Evolutionary conservation across 257 asterid species (phyloP), one percentile per base, ranked within the genome.

Genomic region (Gentiana straminea): DNA sequence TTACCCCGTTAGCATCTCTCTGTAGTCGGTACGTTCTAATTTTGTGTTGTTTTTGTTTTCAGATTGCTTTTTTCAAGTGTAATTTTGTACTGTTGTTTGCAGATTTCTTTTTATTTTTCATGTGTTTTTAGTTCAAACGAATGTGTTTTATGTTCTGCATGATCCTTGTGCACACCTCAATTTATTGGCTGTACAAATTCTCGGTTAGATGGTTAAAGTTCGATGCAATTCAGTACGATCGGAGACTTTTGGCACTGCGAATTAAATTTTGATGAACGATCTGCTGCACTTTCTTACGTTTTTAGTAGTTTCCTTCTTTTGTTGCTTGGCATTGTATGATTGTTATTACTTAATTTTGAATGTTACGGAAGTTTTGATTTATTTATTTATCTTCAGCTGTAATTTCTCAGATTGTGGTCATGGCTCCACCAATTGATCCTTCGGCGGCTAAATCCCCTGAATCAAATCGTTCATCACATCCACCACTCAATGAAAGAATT

Each of bases 401-500:
- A 24, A 24, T 24, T 24, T 24, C 24, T 24, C 68, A 68, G 67
- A 60, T 56, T 53, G 73, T 64, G 70, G 79, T 54, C 45, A 84
- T 84, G 95, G 75, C 70, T 63, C 84, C 93, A 64, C 73, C 84
- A 33, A 70, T 10, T 38, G 95, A 78, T 41, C 2, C 46, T 74
- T 57, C 71, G 32, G 68, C 76, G 37, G 61, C 2, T 41, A 41
- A 41, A 41, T 41, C 46, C 38, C 35, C 59, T 46, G 70, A 4
- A 37, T 57, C 70, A 54, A 63, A 50, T 50, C 75, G 76, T 69
- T 10, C 73, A 54, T 38, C 86, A 7, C 81, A 33, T 63, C 79
- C 79, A 15, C 84, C 84, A 70, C 94, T 89, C 50, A 81, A 82
- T 63, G 94, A 89, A 70, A 82, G 93, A 75, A 86, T 86, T 34